Evolutionary conservation across 345 rosid species (phyloP), one percentile per base, ranked within the genome.

Genomic region (Reutealis trisperma): DNA sequence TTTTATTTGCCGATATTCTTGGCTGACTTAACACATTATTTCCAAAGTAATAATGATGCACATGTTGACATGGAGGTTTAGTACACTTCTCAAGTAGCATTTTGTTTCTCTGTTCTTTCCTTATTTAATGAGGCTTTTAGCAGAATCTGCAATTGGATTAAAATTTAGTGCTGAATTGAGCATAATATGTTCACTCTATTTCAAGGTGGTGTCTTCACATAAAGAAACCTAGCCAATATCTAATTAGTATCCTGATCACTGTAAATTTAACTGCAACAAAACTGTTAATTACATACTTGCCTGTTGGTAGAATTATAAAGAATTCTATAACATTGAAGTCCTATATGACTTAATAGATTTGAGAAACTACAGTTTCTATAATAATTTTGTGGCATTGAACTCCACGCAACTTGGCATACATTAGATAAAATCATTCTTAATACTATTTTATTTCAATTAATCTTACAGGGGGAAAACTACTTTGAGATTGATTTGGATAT

Each of bases 401-500:
- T 3, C 32, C 21, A 72, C 42, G 55, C 30, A 42, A 15, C 32
- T 24, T 19, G 42, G n/a, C 9, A 4, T 34, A 41, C 16, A 25
- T 6, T 11, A 59, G 18, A 8, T 37, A 37, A 34, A 34, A 6
- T 34, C 3, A 37, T 37, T 37, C 75, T 62, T 19, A 30, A 22
- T 54, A 30, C 3, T 67, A 59, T 57, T 32, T 6, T 21, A 37
- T 37, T 37, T 37, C 41, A 37, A 5, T 37, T 37, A 37, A 37
- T 37, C 63, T 77, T 70, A 71, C 90, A 96, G 99, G 99, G 94
- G 27, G 93, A 89, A 58, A 88, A 92, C 72, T 96, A 94, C 90
- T 87, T 96, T 0, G 98, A 94, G 89, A 86, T 96, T 2, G 98
- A 94, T 82, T 86, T 96, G 34, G 99, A 96, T 82, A 92, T 96